phyloP scores from a whole-genome alignment of 257 asterid genomes.

The Marsdenia floribunda region DNA sequence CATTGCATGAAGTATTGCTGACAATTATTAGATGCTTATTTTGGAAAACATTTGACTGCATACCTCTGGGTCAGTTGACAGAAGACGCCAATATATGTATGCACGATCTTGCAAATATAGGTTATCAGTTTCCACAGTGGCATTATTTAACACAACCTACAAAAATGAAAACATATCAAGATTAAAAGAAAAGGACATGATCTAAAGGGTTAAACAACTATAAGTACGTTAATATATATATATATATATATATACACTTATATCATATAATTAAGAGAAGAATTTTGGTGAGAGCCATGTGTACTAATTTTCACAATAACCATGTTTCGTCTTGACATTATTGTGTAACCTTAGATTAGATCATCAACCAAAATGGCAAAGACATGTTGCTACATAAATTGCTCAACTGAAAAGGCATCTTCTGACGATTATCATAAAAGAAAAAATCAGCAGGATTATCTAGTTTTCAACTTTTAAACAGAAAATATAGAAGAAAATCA shows the following conservation, averaged over 20 bases:
- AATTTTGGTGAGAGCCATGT: not conserved
- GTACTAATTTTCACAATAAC: not conserved
- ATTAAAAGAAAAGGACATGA: not conserved
- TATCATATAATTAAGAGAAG: not conserved
- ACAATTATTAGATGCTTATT: not conserved
- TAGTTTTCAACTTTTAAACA: not conserved
- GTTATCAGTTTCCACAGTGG: conserved; percentile 97
- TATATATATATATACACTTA: too few species aligned
- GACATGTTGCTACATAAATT: not conserved
- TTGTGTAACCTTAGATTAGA: not conserved
- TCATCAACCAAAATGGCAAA: not conserved
- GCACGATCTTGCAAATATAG: conserved; percentile 99
- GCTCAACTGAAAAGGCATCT: too few species aligned
- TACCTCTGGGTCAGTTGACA: conserved; percentile 99
- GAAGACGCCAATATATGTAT: conserved; percentile 98
- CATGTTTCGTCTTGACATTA: not conserved
- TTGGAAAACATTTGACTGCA: conserved; percentile 10
- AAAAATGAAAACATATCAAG: not conserved
- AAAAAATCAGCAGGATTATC: not conserved
- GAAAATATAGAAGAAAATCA: not conserved
- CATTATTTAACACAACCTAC: conserved; percentile 95
- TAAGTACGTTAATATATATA: too few species aligned
- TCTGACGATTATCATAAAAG: not conserved
- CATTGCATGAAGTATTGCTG: not conserved
- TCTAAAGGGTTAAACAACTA: not conserved